phyloP scores from a whole-genome alignment of 2,329 filamentous ascomycete species.

The Aspergillus pseudonomiae region DNA sequence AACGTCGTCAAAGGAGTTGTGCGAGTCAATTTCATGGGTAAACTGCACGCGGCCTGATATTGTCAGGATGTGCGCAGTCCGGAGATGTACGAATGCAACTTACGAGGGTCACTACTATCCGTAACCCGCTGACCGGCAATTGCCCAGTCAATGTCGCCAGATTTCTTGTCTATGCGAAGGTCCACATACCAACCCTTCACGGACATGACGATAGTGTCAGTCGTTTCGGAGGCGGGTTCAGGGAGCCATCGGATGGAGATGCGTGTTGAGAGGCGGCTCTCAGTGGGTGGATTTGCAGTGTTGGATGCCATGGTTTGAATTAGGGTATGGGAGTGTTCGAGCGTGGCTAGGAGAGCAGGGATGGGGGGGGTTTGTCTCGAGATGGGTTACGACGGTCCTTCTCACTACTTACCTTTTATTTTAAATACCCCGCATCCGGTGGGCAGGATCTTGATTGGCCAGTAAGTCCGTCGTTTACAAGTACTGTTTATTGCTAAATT shows the following conservation, averaged over 20 bases:
- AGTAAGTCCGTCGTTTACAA: neutral
- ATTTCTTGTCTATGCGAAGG: conserved; percentile 42
- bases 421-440: neutral
- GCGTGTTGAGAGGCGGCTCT: conserved; percentile 40
- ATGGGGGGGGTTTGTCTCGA: neutral
- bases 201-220: conserved; percentile 48
- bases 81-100: conserved; percentile 10
- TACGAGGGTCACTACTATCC: conserved; percentile 39
- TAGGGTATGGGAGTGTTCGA: neutral
- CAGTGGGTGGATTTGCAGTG: neutral
- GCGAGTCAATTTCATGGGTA: conserved; percentile 44
- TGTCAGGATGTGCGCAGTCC: neutral
- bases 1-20: conserved; percentile 33
- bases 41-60: conserved; percentile 38
- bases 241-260: conserved; percentile 49
- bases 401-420: neutral
- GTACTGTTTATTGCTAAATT: too few species aligned
- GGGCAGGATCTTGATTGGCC: neutral
- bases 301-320: neutral
- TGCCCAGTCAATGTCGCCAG: conserved; percentile 46
- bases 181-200: conserved; percentile 49
- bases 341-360: too few species aligned
- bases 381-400: neutral
- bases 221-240: conserved; percentile 44
- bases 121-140: conserved; percentile 47